Evolutionary conservation across 2,329 filamentous ascomycete species (phyloP), one percentile per base, ranked within the genome.

Genomic region (Ceratocystis variospora): DNA sequence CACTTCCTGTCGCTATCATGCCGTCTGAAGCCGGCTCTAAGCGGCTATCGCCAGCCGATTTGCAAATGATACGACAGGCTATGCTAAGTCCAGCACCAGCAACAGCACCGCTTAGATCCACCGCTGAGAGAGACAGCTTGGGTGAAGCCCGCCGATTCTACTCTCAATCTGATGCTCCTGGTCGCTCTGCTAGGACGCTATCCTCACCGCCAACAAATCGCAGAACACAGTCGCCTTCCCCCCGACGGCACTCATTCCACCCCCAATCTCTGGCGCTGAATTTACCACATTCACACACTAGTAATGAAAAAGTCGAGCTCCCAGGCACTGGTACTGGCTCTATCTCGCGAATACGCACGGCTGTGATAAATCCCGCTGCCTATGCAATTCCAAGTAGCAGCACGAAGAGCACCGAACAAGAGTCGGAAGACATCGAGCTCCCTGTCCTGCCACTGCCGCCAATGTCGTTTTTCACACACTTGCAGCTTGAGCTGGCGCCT

Each of bases 391-490:
- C 68, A 28, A 64, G 48, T 59, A 25, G 28, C 12, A 17, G 5
- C 17, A 63, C 81, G 1, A 64, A 61, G 33, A 37, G 25, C 25
- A 31, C 25, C 19, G 61, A 31, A 10, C 22, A 31, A 7, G 61
- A 48, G 25, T 31, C 28, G 15, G 44, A 62, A 37, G 17, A 5
- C 7, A 31, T 37, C 4, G 61, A 84, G 1, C 78, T 80, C 12
- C 77, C 80, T 8, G 74, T 80, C 1, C 83, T 87, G 66, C 84
- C 84, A 5, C 76, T 87, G 0, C 84, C 84, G 10, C 85, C 85
- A 8, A 85, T 87, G 82, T 87, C 84, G 0, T 78, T 87, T 31
- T 84, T 83, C 2, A 87, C 84, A 0, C 80, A 87, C 63, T 75
- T 87, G 1, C 84, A 87, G 71, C 79, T 87, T 0, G 85, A 87